Evolutionary conservation across 225 moss, liverwort and hornwort genomes (phyloP), one percentile per base, ranked within the genome.

Genomic region (Marchantia paleacea): DNA sequence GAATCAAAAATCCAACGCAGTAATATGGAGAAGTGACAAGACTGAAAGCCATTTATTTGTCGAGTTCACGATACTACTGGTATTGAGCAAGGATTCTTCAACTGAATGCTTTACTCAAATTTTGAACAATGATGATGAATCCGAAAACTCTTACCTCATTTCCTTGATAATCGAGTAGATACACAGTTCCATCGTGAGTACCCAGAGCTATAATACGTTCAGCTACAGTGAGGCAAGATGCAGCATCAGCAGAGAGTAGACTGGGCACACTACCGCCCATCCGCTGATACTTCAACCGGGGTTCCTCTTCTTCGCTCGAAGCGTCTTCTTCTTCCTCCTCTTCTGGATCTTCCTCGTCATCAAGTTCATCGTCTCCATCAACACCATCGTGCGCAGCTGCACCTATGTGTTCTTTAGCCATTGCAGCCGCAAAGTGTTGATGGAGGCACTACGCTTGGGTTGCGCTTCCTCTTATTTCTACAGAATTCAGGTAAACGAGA

Each of bases 181-280:
- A 95, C 74, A 99, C 94, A 7, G 91, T 90, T 64, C 95, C 99
- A 60, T 91, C 91, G 67, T 92, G 93, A 62, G 95, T 99, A 6
- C 95, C 99, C 12, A 99, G 85, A 52, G 99, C 95, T 77, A 99
- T 94, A 78, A 99, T 94, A 49, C 99, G 94, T 78, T 99, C 95
- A 65, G 91, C 95, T 29, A 99, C 95, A 53, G 92, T 92, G 8
- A 95, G 88, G 81, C 95, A 95, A 26, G 92, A 91, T 22, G 95
- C 95, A 12, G 93, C 90, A 87, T 95, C 95, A 60, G 89, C 88
- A 55, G 92, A 92, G 72, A 99, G 80, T 51, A 99, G 76, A 62
- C 87, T 82, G 15, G 90, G 92, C 52, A 95, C 94, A 78, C 94
- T 94, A 2, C 95, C 92, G 83, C 92, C 91, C 83, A 99, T 86